Evolutionary conservation across 73 alveolate species (phyloP).

Genomic region (Paramecium bursaria): DNA sequence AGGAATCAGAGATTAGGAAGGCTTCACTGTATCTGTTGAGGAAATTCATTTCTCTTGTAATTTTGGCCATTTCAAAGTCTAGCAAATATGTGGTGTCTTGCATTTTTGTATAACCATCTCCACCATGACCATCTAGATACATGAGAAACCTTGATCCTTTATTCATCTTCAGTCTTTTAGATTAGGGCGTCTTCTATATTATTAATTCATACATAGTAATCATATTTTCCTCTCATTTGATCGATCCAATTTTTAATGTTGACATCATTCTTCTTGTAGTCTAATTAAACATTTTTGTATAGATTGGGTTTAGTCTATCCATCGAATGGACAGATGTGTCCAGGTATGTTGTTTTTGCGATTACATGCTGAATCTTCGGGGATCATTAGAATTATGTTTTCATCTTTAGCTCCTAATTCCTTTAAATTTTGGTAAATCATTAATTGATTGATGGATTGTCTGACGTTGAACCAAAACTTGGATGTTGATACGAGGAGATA

Average conservation of each 20-base stretch:
- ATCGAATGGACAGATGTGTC: constrained; percentile 58
- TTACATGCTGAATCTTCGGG: constrained; percentile 72
- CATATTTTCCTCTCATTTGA: constrained; percentile 55
- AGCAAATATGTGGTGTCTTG: constrained; percentile 56
- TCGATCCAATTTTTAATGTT: constrained; percentile 58
- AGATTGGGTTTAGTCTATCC: constrained; percentile 60
- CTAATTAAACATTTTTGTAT: constrained; percentile 38
- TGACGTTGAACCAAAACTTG: constrained; percentile 65
- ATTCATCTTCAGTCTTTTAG: constrained; percentile 43
- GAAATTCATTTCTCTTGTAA: constrained; percentile 41
- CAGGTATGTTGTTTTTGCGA: constrained; percentile 63
- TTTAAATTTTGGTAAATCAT: constrained; percentile 44
- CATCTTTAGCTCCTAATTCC: constrained; percentile 58
- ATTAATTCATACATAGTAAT: constrained; percentile 37
- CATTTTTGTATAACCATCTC: constrained; percentile 68
- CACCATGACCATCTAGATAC: constrained; percentile 66
- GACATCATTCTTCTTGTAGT: constrained; percentile 61
- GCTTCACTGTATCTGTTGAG: constrained; percentile 43
- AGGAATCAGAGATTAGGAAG: constrained; percentile 57
- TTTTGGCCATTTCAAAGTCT: constrained; percentile 62
- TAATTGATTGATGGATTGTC: constrained; percentile 60
- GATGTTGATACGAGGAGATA: constrained; percentile 50
- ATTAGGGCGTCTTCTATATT: constrained; percentile 61
- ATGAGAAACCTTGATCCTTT: constrained; percentile 34
- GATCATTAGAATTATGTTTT: constrained; percentile 59